Conservation (phyloP, 2,329 filamentous ascomycete species). For the Aureobasidium sp. region DNA sequence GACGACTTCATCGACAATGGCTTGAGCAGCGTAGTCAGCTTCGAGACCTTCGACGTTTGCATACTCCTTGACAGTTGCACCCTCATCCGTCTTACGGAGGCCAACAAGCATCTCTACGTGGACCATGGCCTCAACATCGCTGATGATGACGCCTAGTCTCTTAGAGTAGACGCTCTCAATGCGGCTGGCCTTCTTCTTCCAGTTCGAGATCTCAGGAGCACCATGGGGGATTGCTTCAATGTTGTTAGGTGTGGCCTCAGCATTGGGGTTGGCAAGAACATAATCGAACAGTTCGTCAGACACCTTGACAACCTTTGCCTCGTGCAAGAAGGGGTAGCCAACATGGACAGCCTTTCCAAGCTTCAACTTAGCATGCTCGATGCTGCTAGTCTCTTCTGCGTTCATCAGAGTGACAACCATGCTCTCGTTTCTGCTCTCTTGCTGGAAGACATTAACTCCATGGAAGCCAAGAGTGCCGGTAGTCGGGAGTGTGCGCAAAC, state of each 20-base stretch:
- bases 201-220: constrained; percentile 71
- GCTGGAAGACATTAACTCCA: constrained; percentile 89
- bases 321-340: constrained; percentile 90
- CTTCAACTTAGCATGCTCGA: constrained; percentile 66
- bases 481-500: constrained; percentile 77
- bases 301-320: constrained; percentile 81
- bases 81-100: constrained; percentile 80
- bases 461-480: constrained; percentile 76
- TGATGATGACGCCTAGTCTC: constrained; percentile 79
- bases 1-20: constrained; percentile 80
- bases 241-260: constrained; percentile 34
- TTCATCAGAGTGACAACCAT: constrained; percentile 82
- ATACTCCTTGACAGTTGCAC: constrained; percentile 89
- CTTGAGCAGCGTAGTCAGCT: constrained; percentile 83
- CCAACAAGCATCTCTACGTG: constrained; percentile 93
- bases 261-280: constrained; percentile 52
- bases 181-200: constrained; percentile 72
- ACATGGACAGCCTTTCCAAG: constrained; percentile 83
- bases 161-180: constrained; percentile 88
- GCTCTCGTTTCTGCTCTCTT: constrained; percentile 93
- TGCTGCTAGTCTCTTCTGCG: constrained; percentile 62
- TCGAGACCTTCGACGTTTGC: constrained; percentile 77
- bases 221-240: constrained; percentile 64
- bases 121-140: constrained; percentile 78
- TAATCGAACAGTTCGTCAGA: constrained; percentile 94